Evolutionary conservation across 805 yeast genomes (phyloP), one percentile per base, ranked within the genome.

Genomic region (Brettanomyces sp.): DNA sequence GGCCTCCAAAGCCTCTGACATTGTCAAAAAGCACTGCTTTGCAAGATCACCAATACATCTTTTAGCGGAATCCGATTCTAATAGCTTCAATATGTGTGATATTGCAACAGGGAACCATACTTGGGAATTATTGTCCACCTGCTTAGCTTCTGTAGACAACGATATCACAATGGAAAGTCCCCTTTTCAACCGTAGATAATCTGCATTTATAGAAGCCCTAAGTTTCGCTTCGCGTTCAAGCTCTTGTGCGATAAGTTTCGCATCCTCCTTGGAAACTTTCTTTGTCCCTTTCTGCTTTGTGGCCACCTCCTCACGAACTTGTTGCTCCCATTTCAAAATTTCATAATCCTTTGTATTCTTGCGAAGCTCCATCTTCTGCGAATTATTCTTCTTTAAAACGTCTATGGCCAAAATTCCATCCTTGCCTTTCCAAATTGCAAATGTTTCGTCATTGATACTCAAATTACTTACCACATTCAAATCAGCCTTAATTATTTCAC

Each of bases 321-420:
- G 76, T 53, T 82, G 89, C 59, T 93, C 99, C 98, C 98, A 91
- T 60, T 86, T 80, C 48, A 76, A 67, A 2, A 90, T 84, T 55
- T 84, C 95, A 55, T 87, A 87, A 56, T 89, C 96, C 58, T 82
- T 89, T 1, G 86, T 68, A 59, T 86, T 86, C 59, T 85, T 86
- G 57, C 78, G 77, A 12, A 79, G 77, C 4, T 65, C 68, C 32
- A 68, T 66, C 21, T 38, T 18, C 12, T 67, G 64, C 56, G 69
- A 74, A 3, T 57, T 41, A 46, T 65, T 66, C 11, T 59, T 55
- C 35, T 72, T 74, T 42, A 85, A 62, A 4, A 85, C 78, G 56
- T 86, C 80, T 18, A 80, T 64, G 2, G 84, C 93, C 45, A 83
- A 60, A 41, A 75, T 80, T 2, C 89, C 95, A 40, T 81, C 95